These are phyloP conservation scores for Cryptococcus sp. DNA, from an alignment of 1,284 basidiomycete genomes.

Conservation along the genomic window DNA sequence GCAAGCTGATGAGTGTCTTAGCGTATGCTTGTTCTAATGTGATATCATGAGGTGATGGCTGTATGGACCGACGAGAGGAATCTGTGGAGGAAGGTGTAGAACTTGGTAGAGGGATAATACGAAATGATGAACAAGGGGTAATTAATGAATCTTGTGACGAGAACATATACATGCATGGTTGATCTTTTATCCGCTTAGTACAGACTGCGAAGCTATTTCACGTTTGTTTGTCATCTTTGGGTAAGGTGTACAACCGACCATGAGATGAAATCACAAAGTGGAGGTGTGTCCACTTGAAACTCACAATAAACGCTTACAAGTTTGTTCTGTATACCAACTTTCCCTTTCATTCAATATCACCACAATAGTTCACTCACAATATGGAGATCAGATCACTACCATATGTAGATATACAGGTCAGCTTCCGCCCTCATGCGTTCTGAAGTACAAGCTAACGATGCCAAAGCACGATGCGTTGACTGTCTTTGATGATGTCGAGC, in stretches of 20 bases:
- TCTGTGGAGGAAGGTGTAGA: neutral
- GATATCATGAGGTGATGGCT: neutral
- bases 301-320: too few species aligned
- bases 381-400: conserved; percentile 18
- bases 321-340: too few species aligned
- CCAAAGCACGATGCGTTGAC: conserved; percentile 42
- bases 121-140: neutral
- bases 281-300: too few species aligned
- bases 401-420: conserved; percentile 46
- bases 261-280: too few species aligned
- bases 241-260: too few species aligned
- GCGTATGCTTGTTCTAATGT: conserved; percentile 29
- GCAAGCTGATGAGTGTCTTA: conserved; percentile 1
- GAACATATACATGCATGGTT: neutral
- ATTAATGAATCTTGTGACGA: neutral
- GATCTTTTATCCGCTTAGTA: too few species aligned
- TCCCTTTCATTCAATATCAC: too few species aligned
- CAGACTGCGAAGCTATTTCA: too few species aligned
- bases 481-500: conserved; percentile 47
- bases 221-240: too few species aligned
- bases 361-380: neutral
- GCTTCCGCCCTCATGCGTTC: neutral
- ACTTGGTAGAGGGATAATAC: neutral
- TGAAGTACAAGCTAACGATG: too few species aligned
- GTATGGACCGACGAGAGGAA: neutral